These are phyloP conservation scores for Musa acuminata DNA, from an alignment of 176 grass and related monocot species.

Conservation along the genomic window DNA sequence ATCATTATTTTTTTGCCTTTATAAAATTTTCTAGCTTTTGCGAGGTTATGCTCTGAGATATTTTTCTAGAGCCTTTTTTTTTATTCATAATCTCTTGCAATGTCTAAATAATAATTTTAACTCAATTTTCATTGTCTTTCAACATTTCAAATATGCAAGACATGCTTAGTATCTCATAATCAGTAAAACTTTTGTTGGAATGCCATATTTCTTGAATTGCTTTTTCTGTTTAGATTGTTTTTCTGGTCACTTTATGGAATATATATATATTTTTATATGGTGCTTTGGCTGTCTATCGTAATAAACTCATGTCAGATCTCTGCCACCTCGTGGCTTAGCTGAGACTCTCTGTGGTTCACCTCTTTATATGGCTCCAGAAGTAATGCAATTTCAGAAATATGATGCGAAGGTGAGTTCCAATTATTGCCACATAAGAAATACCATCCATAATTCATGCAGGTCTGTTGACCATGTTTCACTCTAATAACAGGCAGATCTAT, in stretches of 20 bases:
- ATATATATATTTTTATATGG: too few relatives aligned
- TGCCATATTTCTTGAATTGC: neutral
- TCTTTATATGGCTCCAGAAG: slow-evolving; percentile 99
- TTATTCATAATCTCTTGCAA: too few relatives aligned
- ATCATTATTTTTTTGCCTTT: too few relatives aligned
- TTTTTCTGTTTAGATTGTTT: neutral
- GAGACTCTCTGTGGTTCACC: slow-evolving; percentile 98
- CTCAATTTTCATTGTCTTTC: neutral
- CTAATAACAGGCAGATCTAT: slow-evolving; percentile 91
- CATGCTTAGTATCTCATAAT: neutral
- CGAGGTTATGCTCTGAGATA: too few relatives aligned
- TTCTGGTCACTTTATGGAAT: neutral
- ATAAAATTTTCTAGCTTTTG: too few relatives aligned
- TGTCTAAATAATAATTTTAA: neutral
- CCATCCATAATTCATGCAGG: slow-evolving; percentile 19
- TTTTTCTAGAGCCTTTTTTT: too few relatives aligned
- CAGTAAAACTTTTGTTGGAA: neutral
- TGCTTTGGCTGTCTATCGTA: neutral
- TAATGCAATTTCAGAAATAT: slow-evolving; percentile 93
- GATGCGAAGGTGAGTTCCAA: slow-evolving; percentile 69
- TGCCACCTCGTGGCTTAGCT: slow-evolving; percentile 47
- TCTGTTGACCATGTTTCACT: slow-evolving; percentile 22
- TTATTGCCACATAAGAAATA: slow-evolving; percentile 9
- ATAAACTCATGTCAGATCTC: slow-evolving; percentile 9
- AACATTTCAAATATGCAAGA: neutral